Evolutionary conservation across 352 stramenopile genomes (phyloP).

Genomic region (Globisporangium takayamanum): DNA sequence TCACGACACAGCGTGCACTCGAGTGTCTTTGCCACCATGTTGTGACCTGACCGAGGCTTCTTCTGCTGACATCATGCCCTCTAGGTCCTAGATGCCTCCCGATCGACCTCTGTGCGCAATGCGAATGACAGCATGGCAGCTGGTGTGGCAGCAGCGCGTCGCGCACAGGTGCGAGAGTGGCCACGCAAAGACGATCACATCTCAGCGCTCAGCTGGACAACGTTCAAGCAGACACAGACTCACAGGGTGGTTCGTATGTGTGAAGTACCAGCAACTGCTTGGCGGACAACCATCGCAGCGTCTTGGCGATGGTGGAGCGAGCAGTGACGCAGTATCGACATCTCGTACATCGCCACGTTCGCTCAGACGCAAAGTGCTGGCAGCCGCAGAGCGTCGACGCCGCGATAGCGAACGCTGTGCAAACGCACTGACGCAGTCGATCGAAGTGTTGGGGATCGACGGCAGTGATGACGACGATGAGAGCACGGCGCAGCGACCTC

Average conservation of each 20-base stretch:
- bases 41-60: not conserved
- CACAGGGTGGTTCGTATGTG: not conserved
- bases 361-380: constrained; percentile 31
- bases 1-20: no score
- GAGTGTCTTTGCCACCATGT: no score
- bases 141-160: constrained; percentile 30
- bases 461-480: constrained; percentile 40
- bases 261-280: constrained; percentile 5
- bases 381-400: constrained; percentile 47
- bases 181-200: not conserved
- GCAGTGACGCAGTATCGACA: not conserved
- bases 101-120: constrained; percentile 15
- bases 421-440: constrained; percentile 11
- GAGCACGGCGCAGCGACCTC: not conserved
- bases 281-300: not conserved
- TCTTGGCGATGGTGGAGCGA: not conserved
- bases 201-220: not conserved
- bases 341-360: not conserved
- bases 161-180: constrained; percentile 22
- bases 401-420: constrained; percentile 32
- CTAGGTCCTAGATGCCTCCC: constrained; percentile 3
- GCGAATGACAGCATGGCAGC: constrained; percentile 26
- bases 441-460: constrained; percentile 41
- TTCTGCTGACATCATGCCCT: not conserved
- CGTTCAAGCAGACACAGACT: not conserved